Evolutionary conservation across 2,329 filamentous ascomycete species (phyloP), one percentile per base, ranked within the genome.

Genomic region (Pestalotiopsis sp.): DNA sequence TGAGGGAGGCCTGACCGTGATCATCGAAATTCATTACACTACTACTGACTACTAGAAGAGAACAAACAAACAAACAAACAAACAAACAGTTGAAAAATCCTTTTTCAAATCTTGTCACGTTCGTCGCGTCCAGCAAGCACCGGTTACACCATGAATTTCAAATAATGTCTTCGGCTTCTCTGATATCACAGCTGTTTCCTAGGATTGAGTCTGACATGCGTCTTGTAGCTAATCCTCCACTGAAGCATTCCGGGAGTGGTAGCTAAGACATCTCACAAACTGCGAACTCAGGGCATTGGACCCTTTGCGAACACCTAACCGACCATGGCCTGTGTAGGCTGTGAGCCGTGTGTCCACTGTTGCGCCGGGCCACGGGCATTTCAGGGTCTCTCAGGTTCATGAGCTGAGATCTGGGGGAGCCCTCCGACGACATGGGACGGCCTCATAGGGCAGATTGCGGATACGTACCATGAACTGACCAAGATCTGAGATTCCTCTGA

Each of bases 401-500:
- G 45, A 12, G 27, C 27, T 62, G 59, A 36, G 59, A 36, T 62
- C 36, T 62, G 61, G 39, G 61, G 61, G 39, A 45, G 17, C n/a
- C 36, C 61, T 64, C 61, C 60, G 9, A 23, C 25, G 36, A 62
- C 25, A 62, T 39, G 59, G 59, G 25, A 62, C 60, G 20, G n/a
- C 39, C 39, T 31, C 38, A 64, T 64, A 52, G 61, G 61, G 61
- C 61, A 64, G 61, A 41, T 17, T 64, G 38, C 39, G 61, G 39
- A 39, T 36, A 62, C 20, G n/a, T 52, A 5, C 31, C 31, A 36
- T 36, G 31, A 3, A 36, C 20, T 59, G 57, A 27, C 23, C 23
- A n/a, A 59, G 23, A 36, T n/a, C 27, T 13, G 12, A 59, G 25
- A 59, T 11, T 27, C 23, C 6, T 27, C 27, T 27, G 7, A 17